A percentile compares a stretch with the other conserved stretches of the same genome.
Conservation (phyloP, 1,284 basidiomycete species). For the Cystobasidium sp. region DNA sequence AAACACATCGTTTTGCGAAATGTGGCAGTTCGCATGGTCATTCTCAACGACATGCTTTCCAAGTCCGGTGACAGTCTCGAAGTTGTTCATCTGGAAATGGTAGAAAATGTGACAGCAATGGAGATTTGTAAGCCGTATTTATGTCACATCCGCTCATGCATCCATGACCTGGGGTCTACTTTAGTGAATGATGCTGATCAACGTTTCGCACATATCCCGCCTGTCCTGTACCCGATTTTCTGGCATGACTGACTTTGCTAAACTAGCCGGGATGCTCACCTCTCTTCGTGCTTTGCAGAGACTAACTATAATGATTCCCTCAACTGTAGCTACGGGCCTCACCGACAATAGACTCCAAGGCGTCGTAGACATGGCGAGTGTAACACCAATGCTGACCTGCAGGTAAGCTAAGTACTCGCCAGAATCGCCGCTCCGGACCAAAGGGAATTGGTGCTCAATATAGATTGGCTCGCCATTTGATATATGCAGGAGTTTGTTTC, state of each 20-base stretch:
- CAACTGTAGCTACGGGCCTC: neutral
- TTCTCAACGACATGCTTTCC: constrained; percentile 26
- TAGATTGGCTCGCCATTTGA: too few species aligned
- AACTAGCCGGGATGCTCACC: too few species aligned
- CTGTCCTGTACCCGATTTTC: too few species aligned
- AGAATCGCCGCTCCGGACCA: too few species aligned
- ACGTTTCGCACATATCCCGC: too few species aligned
- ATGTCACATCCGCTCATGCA: too few species aligned
- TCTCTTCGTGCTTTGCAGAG: neutral
- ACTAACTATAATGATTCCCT: constrained; percentile 13
- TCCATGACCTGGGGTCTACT: too few species aligned
- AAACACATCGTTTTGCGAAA: constrained; percentile 12
- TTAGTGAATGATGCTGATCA: too few species aligned
- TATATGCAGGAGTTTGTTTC: too few species aligned
- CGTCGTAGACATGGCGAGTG: neutral
- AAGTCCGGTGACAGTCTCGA: constrained; percentile 8
- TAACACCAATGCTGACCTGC: constrained; percentile 20
- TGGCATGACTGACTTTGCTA: too few species aligned
- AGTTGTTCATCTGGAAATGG: constrained; percentile 23
- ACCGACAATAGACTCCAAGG: neutral
- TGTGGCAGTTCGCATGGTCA: neutral
- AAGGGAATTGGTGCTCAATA: too few species aligned
- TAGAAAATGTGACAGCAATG: neutral
- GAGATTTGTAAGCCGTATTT: neutral
- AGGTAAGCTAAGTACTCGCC: neutral